Conservation (phyloP, 495 filamentous ascomycete species). For the Penicillium riverlandense region DNA sequence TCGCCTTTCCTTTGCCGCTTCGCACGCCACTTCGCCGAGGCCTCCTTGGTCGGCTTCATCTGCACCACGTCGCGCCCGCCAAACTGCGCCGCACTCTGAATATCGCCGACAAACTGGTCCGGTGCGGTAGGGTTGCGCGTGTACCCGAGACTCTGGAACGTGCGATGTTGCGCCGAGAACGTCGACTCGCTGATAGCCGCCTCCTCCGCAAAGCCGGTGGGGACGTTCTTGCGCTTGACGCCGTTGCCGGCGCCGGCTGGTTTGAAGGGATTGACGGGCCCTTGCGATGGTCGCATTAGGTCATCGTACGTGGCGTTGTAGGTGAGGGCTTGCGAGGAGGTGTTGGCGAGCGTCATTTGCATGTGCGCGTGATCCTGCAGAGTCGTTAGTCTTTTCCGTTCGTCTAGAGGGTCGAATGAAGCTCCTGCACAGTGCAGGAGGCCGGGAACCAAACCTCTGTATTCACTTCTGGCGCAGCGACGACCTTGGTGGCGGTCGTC, state of each 20-base stretch:
- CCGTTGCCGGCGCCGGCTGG: conserved; percentile 45
- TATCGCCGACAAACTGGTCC: conserved; percentile 47
- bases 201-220: conserved; percentile 85
- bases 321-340: conserved; percentile 44
- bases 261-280: conserved; percentile 78
- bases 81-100: conserved; percentile 40
- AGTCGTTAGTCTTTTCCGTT: conserved; percentile 26
- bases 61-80: conserved; percentile 52
- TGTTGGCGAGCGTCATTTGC: conserved; percentile 50
- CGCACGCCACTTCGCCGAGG: conserved; percentile 53
- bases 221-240: conserved; percentile 81
- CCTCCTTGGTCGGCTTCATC: conserved; percentile 58
- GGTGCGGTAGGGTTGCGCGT: conserved; percentile 47
- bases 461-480: conserved; percentile 53
- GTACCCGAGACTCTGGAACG: conserved; percentile 60
- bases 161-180: conserved; percentile 75
- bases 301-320: conserved; percentile 66
- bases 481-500: conserved; percentile 33
- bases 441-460: conserved; percentile 54
- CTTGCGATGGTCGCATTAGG: conserved; percentile 59
- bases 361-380: conserved; percentile 49
- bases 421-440: background rate
- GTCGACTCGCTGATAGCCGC: conserved; percentile 82
- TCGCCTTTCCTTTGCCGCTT: conserved; percentile 81
- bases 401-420: background rate